phyloP scores from a whole-genome alignment of 345 rosid genomes.

The Gossypium longicalyx region DNA sequence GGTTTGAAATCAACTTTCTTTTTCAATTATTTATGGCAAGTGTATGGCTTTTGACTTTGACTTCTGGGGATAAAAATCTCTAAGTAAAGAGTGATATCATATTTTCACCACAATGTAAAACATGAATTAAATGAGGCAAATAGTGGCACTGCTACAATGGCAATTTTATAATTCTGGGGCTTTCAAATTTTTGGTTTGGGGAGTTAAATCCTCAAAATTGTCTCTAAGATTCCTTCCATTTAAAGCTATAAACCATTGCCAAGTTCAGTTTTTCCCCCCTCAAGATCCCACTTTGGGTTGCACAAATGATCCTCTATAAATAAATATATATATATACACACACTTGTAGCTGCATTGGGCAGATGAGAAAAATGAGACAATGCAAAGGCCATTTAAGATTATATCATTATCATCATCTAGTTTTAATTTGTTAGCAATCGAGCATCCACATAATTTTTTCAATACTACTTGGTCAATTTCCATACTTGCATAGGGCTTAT shows the following conservation, averaged over 20 bases:
- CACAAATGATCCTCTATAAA: neutral
- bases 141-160: neutral
- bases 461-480: neutral
- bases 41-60: neutral
- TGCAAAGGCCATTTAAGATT: neutral
- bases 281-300: neutral
- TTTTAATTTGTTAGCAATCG: too few species aligned
- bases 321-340: too few species aligned
- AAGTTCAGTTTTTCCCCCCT: neutral
- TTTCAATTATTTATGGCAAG: slow-evolving; percentile 14
- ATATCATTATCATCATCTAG: too few species aligned
- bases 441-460: neutral
- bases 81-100: neutral
- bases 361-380: neutral
- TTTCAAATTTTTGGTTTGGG: neutral
- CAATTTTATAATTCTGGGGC: neutral
- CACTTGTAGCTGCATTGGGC: neutral
- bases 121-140: neutral
- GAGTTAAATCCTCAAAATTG: neutral
- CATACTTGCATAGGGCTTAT: too few species aligned
- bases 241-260: neutral
- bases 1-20: neutral
- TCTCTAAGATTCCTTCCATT: neutral
- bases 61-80: neutral
- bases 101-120: neutral